Base-by-base conservation (phyloP, 371 early-diverging fungal species). In the Blakeslea trispora region DNA sequence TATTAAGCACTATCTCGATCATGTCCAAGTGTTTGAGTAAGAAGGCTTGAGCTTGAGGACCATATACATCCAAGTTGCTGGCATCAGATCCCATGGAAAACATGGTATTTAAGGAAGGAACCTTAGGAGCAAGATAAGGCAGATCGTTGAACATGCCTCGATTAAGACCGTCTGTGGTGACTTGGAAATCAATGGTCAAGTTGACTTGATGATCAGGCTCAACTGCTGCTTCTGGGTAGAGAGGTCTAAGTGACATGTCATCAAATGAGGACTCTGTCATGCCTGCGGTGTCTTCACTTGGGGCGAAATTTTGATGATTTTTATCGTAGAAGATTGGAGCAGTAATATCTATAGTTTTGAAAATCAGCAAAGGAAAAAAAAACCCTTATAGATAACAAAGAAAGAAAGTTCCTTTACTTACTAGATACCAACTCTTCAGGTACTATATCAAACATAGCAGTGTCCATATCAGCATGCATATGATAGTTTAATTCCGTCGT, bases 81-180 rank as follows among this genome's bases (percentile, higher is more conserved):
- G 82, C 69, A 11, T 74, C 64, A 10, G 75, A 59, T 22, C 86
- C 87, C 51, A 77, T 69, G 5, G 84, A 76, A 43, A 89, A 52
- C 6, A 87, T 75, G 0, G 90, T 88, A 54, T 89, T 75, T 48
- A 93, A 61, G 1, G 85, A 53, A 11, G 94, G 92, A 5, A 87
- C 84, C 31, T 69, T 68, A 42, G 91, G 90, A 45, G 66, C 32
- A 35, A 81, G 68, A 55, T 84, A 93, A 15, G 90, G 81, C 18
- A 86, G 72, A 45, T 74, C 75, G 74, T 92, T 92, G 78, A 93
- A 89, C 1, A 84, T 71, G 35, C 90, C 91, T 63, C 85, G 88
- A 75, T 90, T 90, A 69, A 81, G 66, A 28, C 89, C 88, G 53
- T 93, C 93, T 39, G 81, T 78, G 45, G 77, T 72, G 50, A 87